Percentiles rank a stretch among this genome's conserved stretches.
Conservation (phyloP, 305 asterid genomes). For the Ajuga reptans region DNA sequence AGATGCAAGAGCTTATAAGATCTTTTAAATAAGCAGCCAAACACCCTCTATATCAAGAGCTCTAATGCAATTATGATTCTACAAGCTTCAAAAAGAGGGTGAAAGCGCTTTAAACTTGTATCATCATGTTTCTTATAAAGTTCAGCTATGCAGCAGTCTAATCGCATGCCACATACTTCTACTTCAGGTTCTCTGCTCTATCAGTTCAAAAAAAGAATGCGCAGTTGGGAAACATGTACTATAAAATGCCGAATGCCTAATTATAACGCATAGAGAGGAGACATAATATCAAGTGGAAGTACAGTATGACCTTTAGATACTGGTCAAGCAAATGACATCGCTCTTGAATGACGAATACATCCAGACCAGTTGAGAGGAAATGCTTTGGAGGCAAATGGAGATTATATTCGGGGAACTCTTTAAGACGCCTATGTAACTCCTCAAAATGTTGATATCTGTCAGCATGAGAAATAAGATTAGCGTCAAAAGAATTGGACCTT, state of each 20-base stretch:
- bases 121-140: neutral
- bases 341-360: slow-evolving; percentile 66
- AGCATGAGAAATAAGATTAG: slow-evolving; percentile 30
- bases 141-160: neutral
- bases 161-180: slow-evolving; percentile 1
- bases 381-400: slow-evolving; percentile 98
- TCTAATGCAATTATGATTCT: too few species aligned
- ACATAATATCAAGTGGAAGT: slow-evolving; percentile 21
- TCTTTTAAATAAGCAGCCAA: too few species aligned
- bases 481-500: slow-evolving; percentile 5
- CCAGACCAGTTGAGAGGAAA: slow-evolving; percentile 86
- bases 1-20: too few species aligned
- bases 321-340: slow-evolving; percentile 85
- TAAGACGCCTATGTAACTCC: slow-evolving; percentile 95
- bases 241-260: slow-evolving; percentile 10
- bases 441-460: slow-evolving; percentile 87
- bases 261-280: slow-evolving; percentile 7
- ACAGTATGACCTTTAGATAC: slow-evolving; percentile 71
- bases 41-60: neutral
- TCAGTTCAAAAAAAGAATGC: neutral
- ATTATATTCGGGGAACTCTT: slow-evolving; percentile 78
- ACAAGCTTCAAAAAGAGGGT: neutral
- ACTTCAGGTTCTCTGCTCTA: neutral
- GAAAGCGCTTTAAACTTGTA: neutral
- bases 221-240: neutral